These are phyloP conservation scores for Xylariaceae sp. DNA, from an alignment of 2,329 filamentous ascomycete species.

Conservation along the genomic window DNA sequence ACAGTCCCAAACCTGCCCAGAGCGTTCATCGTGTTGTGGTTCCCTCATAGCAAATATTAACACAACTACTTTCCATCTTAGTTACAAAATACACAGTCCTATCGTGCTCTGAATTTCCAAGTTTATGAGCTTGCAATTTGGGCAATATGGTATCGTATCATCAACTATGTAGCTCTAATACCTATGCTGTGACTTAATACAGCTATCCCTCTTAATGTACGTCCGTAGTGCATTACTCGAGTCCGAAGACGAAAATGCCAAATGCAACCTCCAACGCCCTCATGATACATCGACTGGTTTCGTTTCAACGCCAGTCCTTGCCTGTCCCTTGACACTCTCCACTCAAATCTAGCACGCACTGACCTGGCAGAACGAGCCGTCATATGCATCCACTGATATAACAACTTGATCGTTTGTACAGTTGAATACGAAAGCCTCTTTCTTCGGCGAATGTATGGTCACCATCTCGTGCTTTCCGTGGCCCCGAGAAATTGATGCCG, in stretches of 20 bases:
- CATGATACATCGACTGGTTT: constrained; percentile 1
- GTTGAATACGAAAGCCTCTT: neutral
- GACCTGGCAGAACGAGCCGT: neutral
- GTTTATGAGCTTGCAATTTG: too few relatives aligned
- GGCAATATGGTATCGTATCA: constrained; percentile 15
- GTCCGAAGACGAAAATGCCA: constrained; percentile 11
- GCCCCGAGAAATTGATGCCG: too few relatives aligned
- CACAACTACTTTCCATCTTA: too few relatives aligned
- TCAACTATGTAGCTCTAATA: constrained; percentile 12
- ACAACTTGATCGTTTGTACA: constrained; percentile 1
- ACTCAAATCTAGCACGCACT: constrained; percentile 1
- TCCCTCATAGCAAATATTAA: too few relatives aligned
- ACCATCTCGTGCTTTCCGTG: too few relatives aligned
- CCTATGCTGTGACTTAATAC: constrained; percentile 4
- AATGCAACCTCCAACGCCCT: constrained; percentile 11
- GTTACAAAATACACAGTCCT: too few relatives aligned
- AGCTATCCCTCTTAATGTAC: constrained; percentile 7
- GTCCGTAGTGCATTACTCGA: constrained; percentile 8
- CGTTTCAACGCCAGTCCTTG: constrained; percentile 6
- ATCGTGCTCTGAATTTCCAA: too few relatives aligned
- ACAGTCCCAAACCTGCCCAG: too few relatives aligned
- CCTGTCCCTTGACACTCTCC: constrained; percentile 5
- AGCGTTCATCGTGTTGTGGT: too few relatives aligned
- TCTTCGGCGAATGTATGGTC: neutral
- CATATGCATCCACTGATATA: neutral